Conservation (phyloP, 2,329 filamentous ascomycete species). For the Xylaria digitata region DNA sequence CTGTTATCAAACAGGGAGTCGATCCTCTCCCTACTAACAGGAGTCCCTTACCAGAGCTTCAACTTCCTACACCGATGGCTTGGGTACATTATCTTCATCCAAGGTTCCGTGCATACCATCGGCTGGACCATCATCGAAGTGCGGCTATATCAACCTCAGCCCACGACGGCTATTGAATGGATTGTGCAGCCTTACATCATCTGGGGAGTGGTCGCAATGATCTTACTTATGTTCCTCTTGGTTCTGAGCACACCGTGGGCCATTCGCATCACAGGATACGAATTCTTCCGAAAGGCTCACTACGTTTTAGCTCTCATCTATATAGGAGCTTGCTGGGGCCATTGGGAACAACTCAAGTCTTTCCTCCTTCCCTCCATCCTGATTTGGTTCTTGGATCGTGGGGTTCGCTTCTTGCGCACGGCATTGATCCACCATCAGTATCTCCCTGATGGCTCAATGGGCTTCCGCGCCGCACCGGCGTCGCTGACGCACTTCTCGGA, state of each 20-base stretch:
- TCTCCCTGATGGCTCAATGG: conserved; percentile 56
- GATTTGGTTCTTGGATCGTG: conserved; percentile 74
- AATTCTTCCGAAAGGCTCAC: conserved; percentile 80
- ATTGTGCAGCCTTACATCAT: conserved; percentile 75
- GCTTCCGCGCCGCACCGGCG: conserved; percentile 67
- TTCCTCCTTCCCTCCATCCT: conserved; percentile 75
- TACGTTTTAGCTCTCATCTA: conserved; percentile 80
- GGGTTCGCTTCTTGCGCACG: conserved; percentile 67
- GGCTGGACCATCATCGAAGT: conserved; percentile 76
- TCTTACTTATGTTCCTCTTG: conserved; percentile 70
- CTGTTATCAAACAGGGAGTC: conserved; percentile 76
- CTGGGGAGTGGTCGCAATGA: conserved; percentile 77
- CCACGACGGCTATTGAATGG: conserved; percentile 65
- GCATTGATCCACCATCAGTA: conserved; percentile 70
- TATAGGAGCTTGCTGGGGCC: conserved; percentile 79
- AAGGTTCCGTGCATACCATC: conserved; percentile 76
- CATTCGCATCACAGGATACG: conserved; percentile 76
- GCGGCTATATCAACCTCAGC: conserved; percentile 77
- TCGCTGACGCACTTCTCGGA: conserved; percentile 65
- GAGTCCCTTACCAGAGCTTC: conserved; percentile 80
- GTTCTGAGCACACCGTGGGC: conserved; percentile 67
- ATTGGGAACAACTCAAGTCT: conserved; percentile 75
- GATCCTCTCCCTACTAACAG: conserved; percentile 75
- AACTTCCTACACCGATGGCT: conserved; percentile 83
- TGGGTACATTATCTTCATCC: conserved; percentile 77